Base-by-base conservation (phyloP, 169 alveolate genomes). In the Eimeria sp. region DNA sequence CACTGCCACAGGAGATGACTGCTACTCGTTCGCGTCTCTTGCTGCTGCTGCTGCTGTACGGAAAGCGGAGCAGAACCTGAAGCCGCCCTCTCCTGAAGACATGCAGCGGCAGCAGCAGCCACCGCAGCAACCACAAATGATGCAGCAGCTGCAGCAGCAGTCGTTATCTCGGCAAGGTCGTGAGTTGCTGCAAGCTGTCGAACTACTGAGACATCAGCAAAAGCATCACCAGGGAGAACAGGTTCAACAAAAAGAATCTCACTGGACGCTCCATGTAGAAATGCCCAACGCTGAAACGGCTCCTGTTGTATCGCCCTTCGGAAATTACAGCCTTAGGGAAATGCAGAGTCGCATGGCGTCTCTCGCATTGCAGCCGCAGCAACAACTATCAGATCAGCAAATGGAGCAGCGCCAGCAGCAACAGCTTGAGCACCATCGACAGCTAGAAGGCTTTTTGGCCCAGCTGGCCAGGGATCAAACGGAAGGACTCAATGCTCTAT, bases 11-110 rank as follows among this genome's bases (percentile, higher is more conserved):
- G 94, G 94, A 40, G 94, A 87, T 65, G 94, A 87, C 78, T 61
- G 94, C 78, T 87, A 87, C 47, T 43, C 94, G 4, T 63, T 87
- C 75, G 94, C 94, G 2, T 87, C 94, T 13, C 94, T 87, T 45
- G 83, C 83, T 65, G 94, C 94, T 63, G 94, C 94, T 40, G 94
- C 94, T 16, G 94, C 94, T 43, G 88, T 78, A 78, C 94, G 94
- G 2, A 87, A 87, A 27, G 94, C 83, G 18, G 94, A 87, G 67
- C 94, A 87, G 43, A 34, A 67, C 83, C 94, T 87, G 40, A 87
- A 65, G 82, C 65, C 82, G 13, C 72, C 83, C 47, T 34, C 94
- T 0, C 94, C 94, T 63, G 94, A 65, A 54, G 63, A 63, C 65
- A 83, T 87, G 22, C 94, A 87, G 94, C 63, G 65, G 58, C 94